Evolutionary conservation across 129 eudicot genomes (phyloP), one percentile per base, ranked within the genome.

Genomic region (Escallonia rubra): DNA sequence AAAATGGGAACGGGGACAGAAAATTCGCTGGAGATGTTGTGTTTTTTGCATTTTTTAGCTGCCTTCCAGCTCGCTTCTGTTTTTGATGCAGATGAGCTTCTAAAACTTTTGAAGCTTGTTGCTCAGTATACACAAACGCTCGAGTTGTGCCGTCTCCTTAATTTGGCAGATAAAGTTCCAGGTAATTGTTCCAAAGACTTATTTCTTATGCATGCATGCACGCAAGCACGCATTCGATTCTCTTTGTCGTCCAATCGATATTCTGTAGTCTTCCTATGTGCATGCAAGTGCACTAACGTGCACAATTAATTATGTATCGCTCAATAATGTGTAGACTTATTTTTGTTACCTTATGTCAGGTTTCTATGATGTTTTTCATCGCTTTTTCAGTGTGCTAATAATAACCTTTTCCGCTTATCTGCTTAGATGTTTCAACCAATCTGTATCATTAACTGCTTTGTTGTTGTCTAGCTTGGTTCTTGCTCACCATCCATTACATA

Each of bases 21-120:
- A 15, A 41, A 63, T 56, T 41, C 43, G 16, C 13, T 62, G 75
- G 80, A 44, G 75, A 70, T 70, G 5, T 50, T 73, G 46, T 79
- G 79, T 3, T 69, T 73, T 44, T 68, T 79, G 83, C 60, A 42
- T 43, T 62, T 79, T 14, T 76, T 79, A 57, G 79, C 76, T 68
- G 43, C 79, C 15, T 79, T 57, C 44, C 16, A 53, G 14, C 40
- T 74, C 57, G 52, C 72, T 1, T 34, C 40, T n/a, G 74, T 0
- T 65, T 73, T 73, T 69, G 57, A 51, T 45, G 46, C 12, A 41
- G 55, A 64, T 50, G 83, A 74, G 64, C 54, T 74, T 40, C 8
- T 40, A 3, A 6, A 13, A 58, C 59, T 78, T 42, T 44, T 73
- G 66, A 68, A 8, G 12, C n/a, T 58, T 66, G 74, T 64, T 11